Evolutionary conservation across 2,329 filamentous ascomycete species (phyloP), one percentile per base, ranked within the genome.

Genomic region (Truncatella angustata): DNA sequence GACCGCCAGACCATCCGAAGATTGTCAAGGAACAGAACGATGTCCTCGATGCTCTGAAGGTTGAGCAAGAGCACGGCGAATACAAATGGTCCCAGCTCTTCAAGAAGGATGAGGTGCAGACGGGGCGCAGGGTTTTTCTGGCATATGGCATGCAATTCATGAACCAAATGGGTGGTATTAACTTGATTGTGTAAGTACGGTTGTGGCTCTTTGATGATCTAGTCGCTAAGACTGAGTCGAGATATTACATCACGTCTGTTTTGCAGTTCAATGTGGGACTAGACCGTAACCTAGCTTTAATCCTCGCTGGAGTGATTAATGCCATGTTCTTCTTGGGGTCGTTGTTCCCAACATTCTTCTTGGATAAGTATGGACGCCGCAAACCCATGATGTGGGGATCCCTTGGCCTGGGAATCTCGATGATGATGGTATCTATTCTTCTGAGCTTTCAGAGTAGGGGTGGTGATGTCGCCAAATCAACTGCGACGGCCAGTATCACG

Each of bases 141-240:
- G 76, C 75, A 0, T 77, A 69, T 57, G 69, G 71, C n/a, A 70
- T 73, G 48, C 72, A 76, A 49, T 72, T 75, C 49, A 77, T 77
- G 70, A 76, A 81, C 46, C 78, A 81, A 53, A 66, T 75, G 45
- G 68, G 70, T 4, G 75, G 76, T 0, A 75, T 78, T 52, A 79
- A 79, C 62, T 43, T 74, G 0, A 67, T 74, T 0, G 71, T 77
- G 36, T 67, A 73, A 35, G 42, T 21, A 20, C 14, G 5, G 28
- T 11, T 23, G n/a, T n/a, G n/a, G n/a, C n/a, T n/a, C n/a, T n/a
- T n/a, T n/a, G n/a, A n/a, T n/a, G n/a, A n/a, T n/a, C n/a, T n/a
- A n/a, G n/a, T n/a, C n/a, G n/a, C n/a, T n/a, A n/a, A n/a, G n/a
- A n/a, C 23, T 16, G 5, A 3, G 12, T n/a, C 4, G 20, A 42